phyloP scores from a whole-genome alignment of 164 flowering plant species.

The Pachysandra terminalis region DNA sequence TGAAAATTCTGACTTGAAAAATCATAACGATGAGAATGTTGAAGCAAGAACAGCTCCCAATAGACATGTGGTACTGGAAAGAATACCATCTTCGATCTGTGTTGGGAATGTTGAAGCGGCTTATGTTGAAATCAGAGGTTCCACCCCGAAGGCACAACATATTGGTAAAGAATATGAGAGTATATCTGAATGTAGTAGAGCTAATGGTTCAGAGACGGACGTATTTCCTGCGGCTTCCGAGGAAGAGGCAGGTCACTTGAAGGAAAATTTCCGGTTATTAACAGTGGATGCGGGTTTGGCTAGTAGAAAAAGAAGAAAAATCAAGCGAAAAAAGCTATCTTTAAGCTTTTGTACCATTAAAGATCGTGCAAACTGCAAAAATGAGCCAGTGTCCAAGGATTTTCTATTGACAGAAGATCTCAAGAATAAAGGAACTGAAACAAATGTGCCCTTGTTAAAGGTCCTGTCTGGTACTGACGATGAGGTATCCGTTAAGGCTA shows the following conservation, averaged over 20 bases:
- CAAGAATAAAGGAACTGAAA: constrained; percentile 20
- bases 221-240: constrained; percentile 16
- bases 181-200: constrained; percentile 18
- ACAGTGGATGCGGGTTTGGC: constrained; percentile 25
- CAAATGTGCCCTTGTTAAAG: constrained; percentile 29
- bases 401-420: constrained; percentile 27
- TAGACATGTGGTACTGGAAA: constrained; percentile 30
- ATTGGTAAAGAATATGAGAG: constrained; percentile 30
- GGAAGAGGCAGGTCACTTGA: constrained; percentile 32
- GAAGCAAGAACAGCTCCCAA: constrained; percentile 27
- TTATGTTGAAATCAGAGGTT: constrained; percentile 23
- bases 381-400: constrained; percentile 28
- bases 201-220: constrained; percentile 25
- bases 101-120: constrained; percentile 33
- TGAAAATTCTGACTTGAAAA: constrained; percentile 36
- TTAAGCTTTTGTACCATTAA: constrained; percentile 58
- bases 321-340: constrained; percentile 65
- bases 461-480: constrained; percentile 29
- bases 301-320: constrained; percentile 61
- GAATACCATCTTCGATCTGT: constrained; percentile 24
- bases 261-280: constrained; percentile 33
- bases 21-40: constrained; percentile 42
- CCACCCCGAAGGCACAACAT: constrained; percentile 16
- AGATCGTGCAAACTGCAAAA: constrained; percentile 50
- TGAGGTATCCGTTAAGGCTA: constrained; percentile 31